Base-by-base conservation (phyloP, 768 basidiomycete species). In the Favolaschia claudopus region DNA sequence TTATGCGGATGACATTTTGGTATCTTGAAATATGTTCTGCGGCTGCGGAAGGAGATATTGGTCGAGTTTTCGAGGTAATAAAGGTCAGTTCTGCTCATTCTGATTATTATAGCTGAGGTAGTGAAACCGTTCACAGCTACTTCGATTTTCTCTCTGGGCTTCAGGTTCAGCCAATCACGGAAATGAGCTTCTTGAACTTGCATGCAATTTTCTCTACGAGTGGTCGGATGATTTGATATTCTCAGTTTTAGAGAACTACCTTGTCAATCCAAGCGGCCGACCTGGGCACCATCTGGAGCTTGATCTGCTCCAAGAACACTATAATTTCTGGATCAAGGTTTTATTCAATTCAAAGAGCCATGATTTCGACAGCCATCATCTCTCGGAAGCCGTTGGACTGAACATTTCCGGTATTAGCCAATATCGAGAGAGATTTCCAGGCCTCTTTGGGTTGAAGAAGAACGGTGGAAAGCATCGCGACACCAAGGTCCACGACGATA, bases 271-370 rank as follows among this genome's bases (percentile, higher is more conserved):
- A 0, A 29, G 62, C 2, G 67, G 67, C 1, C 13, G n/a, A 7
- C 20, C 37, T 1, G 58, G 64, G 1, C 38, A 48, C 29, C 63
- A 61, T 58, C 47, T 55, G 4, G 55, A 50, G n/a, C 43, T 63
- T 1, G 67, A 68, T 39, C 37, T 68, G 9, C 61, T 63, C 2
- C 64, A 67, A 29, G 66, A 67, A 29, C 64, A 68, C 24, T 54
- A 39, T 40, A 68, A 63, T 22, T 53, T 50, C 38, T 56, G 54
- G 53, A 60, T 67, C 22, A 67, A 67, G 49, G 14, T 10, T 3
- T 25, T 67, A 14, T 64, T 56, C 38, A 56, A 56, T 27, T 31
- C 55, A 1, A 56, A 47, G 19, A 56, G 55, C 37, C 55, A 56
- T 17, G 55, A 57, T 13, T 57, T 57, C 24, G 55, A 57, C 14